Base-by-base conservation (phyloP, 176 grass and related monocot genomes). In the Oryza coarctata region DNA sequence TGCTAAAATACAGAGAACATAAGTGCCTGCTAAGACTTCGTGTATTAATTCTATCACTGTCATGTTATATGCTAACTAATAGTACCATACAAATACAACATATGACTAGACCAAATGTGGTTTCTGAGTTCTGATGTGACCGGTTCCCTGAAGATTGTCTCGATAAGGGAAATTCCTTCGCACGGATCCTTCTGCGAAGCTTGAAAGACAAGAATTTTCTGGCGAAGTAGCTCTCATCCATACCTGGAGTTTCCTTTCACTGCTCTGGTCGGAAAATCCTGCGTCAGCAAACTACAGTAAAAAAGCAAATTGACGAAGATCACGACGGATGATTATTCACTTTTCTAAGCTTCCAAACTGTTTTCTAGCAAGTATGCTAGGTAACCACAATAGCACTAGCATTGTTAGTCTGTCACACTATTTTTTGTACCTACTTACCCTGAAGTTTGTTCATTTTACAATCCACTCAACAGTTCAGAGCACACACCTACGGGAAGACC, bases 171-270 rank as follows among this genome's bases (percentile, higher is more conserved):
- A 68, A 50, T 38, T 76, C 49, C 0, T 39, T 62, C 26, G 25
- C 57, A 38, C 7, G 38, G 23, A 13, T n/a, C 17, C 31, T 84
- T 80, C 87, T 39, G 18, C 38, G 82, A 69, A 80, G 49, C 81
- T 28, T 45, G 75, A 33, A 0, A 7, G 1, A 22, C 34, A 17
- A 3, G 36, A 36, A 10, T 68, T 71, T 66, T 79, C 32, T 43
- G 6, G 5, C 39, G 62, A 38, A 36, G 32, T 36, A 52, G 45
- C 22, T 74, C 29, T 75, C 70, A 28, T 29, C 31, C 1, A 38
- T 40, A 8, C 55, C 75, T 0, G 12, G 55, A 31, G 31, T 40
- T 66, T 5, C 63, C 63, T 80, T 35, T 39, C 63, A 44, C 12
- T 27, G 52, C 7, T 30, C 5, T 39, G 73, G 86, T 3, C 67